These are phyloP conservation scores for Cryphonectria carpinicola DNA, from an alignment of 2,329 filamentous ascomycete species.

Conservation along the genomic window DNA sequence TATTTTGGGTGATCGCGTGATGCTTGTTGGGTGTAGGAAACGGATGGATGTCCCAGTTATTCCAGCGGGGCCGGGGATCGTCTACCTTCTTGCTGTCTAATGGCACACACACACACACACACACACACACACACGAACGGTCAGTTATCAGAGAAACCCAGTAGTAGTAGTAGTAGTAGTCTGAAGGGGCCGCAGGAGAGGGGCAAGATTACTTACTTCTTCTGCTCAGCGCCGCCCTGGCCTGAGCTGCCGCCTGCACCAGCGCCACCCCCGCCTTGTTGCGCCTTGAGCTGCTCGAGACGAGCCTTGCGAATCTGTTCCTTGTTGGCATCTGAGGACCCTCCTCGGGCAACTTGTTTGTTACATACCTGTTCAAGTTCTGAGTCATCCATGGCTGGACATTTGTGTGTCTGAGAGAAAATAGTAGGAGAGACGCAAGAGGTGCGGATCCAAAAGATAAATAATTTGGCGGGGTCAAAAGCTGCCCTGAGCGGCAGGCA, in stretches of 20 bases:
- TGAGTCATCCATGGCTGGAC: slow-evolving; percentile 30
- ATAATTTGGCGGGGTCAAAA: slow-evolving; percentile 29
- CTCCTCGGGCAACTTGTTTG: neutral
- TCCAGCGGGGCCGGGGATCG: neutral
- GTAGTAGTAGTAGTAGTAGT: neutral
- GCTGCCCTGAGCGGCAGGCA: slow-evolving; percentile 10
- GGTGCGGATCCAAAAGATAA: neutral
- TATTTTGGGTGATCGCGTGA: slow-evolving; percentile 1
- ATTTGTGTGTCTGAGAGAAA: slow-evolving; percentile 1
- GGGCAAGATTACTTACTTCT: slow-evolving; percentile 54
- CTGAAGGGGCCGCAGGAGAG: neutral
- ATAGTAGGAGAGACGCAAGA: neutral
- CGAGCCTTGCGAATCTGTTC: slow-evolving; percentile 85
- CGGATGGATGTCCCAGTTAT: neutral
- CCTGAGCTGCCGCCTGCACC: slow-evolving; percentile 50
- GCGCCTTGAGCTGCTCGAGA: slow-evolving; percentile 87
- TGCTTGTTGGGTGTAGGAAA: neutral
- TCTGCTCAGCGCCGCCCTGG: slow-evolving; percentile 64
- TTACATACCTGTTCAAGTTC: slow-evolving; percentile 31
- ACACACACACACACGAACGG: neutral
- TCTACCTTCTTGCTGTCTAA: slow-evolving; percentile 52
- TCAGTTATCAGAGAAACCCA: slow-evolving; percentile 3
- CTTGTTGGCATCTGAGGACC: neutral
- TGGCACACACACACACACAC: neutral
- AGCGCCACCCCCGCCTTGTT: slow-evolving; percentile 57